Base-by-base conservation (phyloP, 2,329 filamentous ascomycete genomes). In the Microsporum canis region DNA sequence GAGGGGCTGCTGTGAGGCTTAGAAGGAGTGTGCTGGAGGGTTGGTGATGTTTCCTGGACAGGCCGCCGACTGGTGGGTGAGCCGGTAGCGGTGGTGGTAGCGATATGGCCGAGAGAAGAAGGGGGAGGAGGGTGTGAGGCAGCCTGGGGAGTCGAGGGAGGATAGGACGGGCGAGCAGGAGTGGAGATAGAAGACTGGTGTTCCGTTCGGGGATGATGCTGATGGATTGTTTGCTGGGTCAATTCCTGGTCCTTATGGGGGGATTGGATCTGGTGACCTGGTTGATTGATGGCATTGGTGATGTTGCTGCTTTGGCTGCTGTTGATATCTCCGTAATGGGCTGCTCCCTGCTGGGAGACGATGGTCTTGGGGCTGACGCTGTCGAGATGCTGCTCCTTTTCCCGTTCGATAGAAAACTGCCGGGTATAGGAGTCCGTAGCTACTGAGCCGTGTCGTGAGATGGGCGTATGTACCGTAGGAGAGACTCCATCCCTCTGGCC, bases 351-450 rank as follows among this genome's bases (percentile, higher is more conserved):
- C 10, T 55, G 49, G 31, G 49, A 55, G 31, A 72, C 53, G 66
- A 71, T 71, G 39, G 88, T 90, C 75, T 89, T 91, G 34, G 89
- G 89, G 71, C 88, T 92, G 58, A 92, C 84, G 69, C 88, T 91
- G 59, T 87, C 72, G 70, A 86, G 89, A 57, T 82, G 78, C 63
- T 88, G 88, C 68, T 87, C 82, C 60, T 55, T 55, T 29, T 89
- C 86, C 65, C 80, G 80, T 57, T 80, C 79, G 49, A 81, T 80
- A 62, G 80, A 77, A 49, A 75, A 71, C 53, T 67, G 66, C 10
- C 67, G 68, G 31, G 70, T 64, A 14, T 66, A 66, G 8, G 66
- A 67, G 29, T 73, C 72, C 5, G 66, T 64, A 3, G 68, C 65
- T 12, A 68, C 68, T 17, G 69, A 68, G 73, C 77, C 80, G 78